phyloP scores from a whole-genome alignment of 1,284 basidiomycete species.

The Termitomyces sp. region DNA sequence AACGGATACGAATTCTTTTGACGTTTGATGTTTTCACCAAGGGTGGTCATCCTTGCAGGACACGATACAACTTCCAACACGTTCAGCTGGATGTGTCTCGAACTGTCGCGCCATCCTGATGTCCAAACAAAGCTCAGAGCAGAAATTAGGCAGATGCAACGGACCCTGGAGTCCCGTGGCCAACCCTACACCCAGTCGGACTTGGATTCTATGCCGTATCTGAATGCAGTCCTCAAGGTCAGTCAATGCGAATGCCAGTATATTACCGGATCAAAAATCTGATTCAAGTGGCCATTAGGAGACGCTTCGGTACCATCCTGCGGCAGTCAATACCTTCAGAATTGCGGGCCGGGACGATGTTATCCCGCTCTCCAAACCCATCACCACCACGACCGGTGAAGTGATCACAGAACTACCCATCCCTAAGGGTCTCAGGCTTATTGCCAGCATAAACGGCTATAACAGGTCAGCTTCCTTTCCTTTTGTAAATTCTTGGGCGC shows the following conservation, averaged over 20 bases:
- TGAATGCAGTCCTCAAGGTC: constrained; percentile 49
- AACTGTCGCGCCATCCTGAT: constrained; percentile 41
- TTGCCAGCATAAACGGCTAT: constrained; percentile 33
- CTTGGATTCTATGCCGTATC: constrained; percentile 48
- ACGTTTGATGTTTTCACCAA: neutral
- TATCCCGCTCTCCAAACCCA: constrained; percentile 38
- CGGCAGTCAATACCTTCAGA: constrained; percentile 27
- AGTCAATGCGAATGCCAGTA: neutral
- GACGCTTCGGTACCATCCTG: constrained; percentile 34
- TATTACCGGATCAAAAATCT: neutral
- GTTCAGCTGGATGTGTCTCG: constrained; percentile 33
- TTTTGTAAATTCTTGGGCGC: neutral
- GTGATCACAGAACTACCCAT: constrained; percentile 30
- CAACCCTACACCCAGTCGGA: constrained; percentile 37
- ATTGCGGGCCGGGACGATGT: constrained; percentile 36
- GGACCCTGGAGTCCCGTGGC: constrained; percentile 32
- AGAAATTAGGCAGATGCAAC: constrained; percentile 38
- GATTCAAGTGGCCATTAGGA: constrained; percentile 24
- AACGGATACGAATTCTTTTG: neutral
- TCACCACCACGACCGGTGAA: constrained; percentile 30
- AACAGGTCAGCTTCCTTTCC: constrained; percentile 29
- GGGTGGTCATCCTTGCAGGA: constrained; percentile 36
- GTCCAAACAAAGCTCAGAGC: constrained; percentile 42
- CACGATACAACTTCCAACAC: constrained; percentile 48
- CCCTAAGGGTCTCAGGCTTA: constrained; percentile 31